These are phyloP conservation scores for Mortierella alpina DNA, from an alignment of 192 early-diverging fungal genomes.

Conservation along the genomic window DNA sequence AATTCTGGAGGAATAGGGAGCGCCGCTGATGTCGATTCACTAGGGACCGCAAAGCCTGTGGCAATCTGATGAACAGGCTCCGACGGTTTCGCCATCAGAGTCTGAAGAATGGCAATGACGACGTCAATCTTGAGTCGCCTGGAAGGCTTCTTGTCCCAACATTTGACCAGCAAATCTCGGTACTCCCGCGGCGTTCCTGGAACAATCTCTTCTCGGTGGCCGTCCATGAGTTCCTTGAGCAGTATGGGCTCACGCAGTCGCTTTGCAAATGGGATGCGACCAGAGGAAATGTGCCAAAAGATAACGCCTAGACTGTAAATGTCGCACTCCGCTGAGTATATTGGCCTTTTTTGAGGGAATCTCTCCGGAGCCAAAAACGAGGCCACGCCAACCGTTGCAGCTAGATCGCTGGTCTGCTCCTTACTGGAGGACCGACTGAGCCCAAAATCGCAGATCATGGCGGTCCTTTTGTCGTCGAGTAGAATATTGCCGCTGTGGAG, in stretches of 20 bases:
- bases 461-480: constrained; percentile 47
- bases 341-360: constrained; percentile 28
- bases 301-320: constrained; percentile 57
- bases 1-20: constrained; percentile 47
- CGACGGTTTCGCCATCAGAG: constrained; percentile 34
- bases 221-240: constrained; percentile 35
- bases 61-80: constrained; percentile 28
- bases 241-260: constrained; percentile 30
- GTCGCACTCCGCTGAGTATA: constrained; percentile 50
- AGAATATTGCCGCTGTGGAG: constrained; percentile 62
- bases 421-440: constrained; percentile 31
- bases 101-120: constrained; percentile 50
- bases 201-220: constrained; percentile 39
- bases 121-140: constrained; percentile 52
- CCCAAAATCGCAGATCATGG: constrained; percentile 54
- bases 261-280: constrained; percentile 44
- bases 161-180: constrained; percentile 45
- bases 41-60: constrained; percentile 32
- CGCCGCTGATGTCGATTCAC: constrained; percentile 31
- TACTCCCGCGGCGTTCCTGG: constrained; percentile 49
- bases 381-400: constrained; percentile 41
- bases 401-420: constrained; percentile 26
- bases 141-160: constrained; percentile 50
- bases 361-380: constrained; percentile 46
- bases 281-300: constrained; percentile 57